These are phyloP conservation scores for Hygrocybe coccinea DNA, from an alignment of 768 basidiomycete genomes.

Conservation along the genomic window DNA sequence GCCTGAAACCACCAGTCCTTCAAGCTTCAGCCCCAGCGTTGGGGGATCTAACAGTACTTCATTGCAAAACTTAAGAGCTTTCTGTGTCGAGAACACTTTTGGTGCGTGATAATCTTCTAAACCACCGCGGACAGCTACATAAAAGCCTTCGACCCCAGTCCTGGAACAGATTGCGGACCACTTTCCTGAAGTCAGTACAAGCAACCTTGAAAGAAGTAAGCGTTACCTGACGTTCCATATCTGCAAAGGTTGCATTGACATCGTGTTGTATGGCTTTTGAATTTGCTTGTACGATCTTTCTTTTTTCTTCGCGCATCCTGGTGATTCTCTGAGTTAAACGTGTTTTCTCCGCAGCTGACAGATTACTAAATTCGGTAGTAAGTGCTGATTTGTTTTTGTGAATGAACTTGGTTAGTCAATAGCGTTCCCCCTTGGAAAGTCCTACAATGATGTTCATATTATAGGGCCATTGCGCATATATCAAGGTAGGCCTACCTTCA, in stretches of 20 bases:
- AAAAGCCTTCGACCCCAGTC: slow-evolving; percentile 2
- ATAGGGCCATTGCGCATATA: no score
- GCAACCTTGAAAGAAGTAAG: no score
- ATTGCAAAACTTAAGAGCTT: background rate
- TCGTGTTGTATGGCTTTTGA: background rate
- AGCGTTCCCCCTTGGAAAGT: background rate
- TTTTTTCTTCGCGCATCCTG: background rate
- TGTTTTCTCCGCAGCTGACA: background rate
- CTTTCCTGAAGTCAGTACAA: background rate
- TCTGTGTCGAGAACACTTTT: background rate
- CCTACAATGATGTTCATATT: background rate
- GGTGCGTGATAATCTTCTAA: background rate
- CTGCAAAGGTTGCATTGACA: background rate
- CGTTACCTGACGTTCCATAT: background rate
- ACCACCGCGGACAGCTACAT: background rate
- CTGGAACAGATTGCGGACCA: background rate
- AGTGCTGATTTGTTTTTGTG: background rate
- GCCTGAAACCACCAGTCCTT: background rate
- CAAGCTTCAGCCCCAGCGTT: background rate
- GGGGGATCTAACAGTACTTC: background rate
- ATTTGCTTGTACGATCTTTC: background rate
- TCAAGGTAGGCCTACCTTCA: background rate
- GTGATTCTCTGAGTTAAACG: background rate
- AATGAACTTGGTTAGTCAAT: background rate
- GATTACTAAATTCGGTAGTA: background rate